Base-by-base conservation (phyloP, 148 eudicot species). In the Cornus kousa region DNA sequence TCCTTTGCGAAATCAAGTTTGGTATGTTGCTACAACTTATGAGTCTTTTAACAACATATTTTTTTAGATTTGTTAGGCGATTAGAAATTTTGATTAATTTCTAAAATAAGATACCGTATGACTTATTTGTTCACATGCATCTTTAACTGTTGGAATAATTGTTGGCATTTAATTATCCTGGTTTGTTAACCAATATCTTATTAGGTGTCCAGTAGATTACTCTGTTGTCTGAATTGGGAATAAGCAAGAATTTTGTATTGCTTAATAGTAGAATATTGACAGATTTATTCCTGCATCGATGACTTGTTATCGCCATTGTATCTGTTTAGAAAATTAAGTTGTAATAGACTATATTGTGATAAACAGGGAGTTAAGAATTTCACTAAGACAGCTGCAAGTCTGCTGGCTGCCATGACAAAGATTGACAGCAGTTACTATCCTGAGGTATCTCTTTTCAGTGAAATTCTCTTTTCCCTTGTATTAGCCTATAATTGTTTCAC, bases 341-440 rank as follows among this genome's bases (percentile, higher is more conserved):
- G 33, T 67, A n/a, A 53, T 72, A 48, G 35, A 68, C 24, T 80
- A 46, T 12, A 14, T 71, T 32, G 17, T 82, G 62, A 78, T 71
- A 12, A 75, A 80, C 87, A 92, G 96, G 96, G 93, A 10, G 78
- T 88, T 37, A 92, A 92, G 83, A 92, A 92, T 82, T 90, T 92
- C 75, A 84, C 92, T 20, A 83, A 68, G 50, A 86, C 89, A 78
- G 96, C 93, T 43, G 85, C 93, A 72, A 87, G 78, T 83, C 87
- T 92, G 60, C 83, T 90, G 78, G 80, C 90, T 72, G 88, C 92
- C 50, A 80, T 92, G 83, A 71, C 90, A 50, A 92, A 86, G 78
- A 88, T 90, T 74, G 97, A 92, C 68, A 88, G 72, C 77, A 84
- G 70, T 76, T 90, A 92, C 75, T 92, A 92, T 55, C 97, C 97